These are phyloP conservation scores for Silybum marianum DNA, from an alignment of 129 eudicot genomes.

Conservation along the genomic window DNA sequence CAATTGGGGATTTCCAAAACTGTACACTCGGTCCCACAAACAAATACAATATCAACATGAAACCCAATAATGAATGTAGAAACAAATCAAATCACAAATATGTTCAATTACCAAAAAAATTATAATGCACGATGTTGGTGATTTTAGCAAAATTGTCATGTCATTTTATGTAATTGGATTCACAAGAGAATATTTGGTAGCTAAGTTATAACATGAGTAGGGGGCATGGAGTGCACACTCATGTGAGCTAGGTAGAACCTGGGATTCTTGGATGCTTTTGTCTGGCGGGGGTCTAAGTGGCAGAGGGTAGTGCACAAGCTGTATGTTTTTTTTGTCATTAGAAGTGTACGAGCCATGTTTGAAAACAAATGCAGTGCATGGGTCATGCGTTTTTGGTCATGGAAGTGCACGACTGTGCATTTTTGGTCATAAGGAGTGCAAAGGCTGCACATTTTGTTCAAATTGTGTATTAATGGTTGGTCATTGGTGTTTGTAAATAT, in stretches of 20 bases:
- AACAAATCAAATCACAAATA: neutral
- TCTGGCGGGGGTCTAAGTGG: neutral
- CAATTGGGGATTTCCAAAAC: neutral
- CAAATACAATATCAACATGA: neutral
- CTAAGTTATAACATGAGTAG: neutral
- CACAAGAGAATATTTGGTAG: neutral
- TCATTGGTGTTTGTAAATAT: too few species aligned
- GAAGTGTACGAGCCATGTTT: neutral
- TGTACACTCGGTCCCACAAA: neutral
- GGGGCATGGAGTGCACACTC: neutral
- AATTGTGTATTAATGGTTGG: neutral
- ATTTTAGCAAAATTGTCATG: neutral
- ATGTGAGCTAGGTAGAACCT: neutral
- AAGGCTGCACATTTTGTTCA: neutral
- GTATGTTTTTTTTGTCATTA: neutral
- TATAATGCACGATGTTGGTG: neutral
- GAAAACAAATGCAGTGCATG: neutral
- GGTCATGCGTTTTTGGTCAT: neutral
- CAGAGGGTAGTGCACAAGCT: neutral
- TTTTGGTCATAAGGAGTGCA: neutral
- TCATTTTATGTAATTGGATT: neutral
- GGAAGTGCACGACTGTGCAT: neutral
- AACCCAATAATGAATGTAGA: neutral
- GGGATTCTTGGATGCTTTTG: neutral
- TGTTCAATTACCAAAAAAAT: neutral